Conservation (phyloP, 306 rosid genomes). For the Gynostemma pentaphyllum region DNA sequence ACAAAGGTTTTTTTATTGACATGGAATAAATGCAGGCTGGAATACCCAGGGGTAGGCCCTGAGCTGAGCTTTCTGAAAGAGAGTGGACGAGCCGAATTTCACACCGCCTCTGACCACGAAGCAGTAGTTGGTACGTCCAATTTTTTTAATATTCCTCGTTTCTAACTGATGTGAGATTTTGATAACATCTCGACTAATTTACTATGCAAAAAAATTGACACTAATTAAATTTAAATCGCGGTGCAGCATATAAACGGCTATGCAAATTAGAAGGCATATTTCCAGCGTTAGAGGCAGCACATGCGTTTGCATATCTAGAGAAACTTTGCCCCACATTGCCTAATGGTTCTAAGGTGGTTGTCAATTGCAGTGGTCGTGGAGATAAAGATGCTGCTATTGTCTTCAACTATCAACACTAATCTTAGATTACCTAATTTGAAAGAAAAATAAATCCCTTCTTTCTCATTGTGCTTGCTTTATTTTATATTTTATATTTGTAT, state of each 20-base stretch:
- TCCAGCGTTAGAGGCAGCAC: constrained; percentile 54
- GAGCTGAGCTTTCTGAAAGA: constrained; percentile 61
- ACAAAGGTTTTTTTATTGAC: no score
- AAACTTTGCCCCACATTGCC: constrained; percentile 32
- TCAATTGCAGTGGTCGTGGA: constrained; percentile 53
- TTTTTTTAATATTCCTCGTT: no score
- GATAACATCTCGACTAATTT: no score
- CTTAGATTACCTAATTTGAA: no score
- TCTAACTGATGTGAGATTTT: no score
- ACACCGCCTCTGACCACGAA: constrained; percentile 42
- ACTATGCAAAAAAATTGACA: no score
- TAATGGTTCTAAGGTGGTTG: constrained; percentile 32
- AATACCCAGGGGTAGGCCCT: constrained; percentile 66
- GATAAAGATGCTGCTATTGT: constrained; percentile 40
- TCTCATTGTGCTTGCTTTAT: no score
- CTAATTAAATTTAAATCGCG: no score
- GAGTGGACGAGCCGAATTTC: constrained; percentile 44
- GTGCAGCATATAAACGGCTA: constrained; percentile 40
- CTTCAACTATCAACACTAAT: not conserved
- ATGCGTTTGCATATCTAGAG: constrained; percentile 44
- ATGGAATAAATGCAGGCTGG: constrained; percentile 27
- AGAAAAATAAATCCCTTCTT: no score
- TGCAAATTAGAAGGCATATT: constrained; percentile 58
- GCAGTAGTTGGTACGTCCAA: no score
- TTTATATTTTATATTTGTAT: no score